Conservation (phyloP, 1,284 basidiomycete species). For the Pseudozyma tsukubaensis region DNA sequence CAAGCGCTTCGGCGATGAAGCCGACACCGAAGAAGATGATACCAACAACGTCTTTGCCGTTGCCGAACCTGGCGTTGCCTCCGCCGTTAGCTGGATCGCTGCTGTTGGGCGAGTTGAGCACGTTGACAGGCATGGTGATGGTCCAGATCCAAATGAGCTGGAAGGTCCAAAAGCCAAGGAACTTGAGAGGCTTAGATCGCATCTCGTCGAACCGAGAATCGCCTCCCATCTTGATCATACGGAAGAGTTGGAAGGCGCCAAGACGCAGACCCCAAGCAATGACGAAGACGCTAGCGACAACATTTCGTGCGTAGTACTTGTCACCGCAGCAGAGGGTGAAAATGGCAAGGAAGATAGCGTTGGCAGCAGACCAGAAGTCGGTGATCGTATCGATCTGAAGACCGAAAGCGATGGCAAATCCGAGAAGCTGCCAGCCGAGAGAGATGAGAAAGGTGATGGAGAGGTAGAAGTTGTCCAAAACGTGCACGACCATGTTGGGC, state of each 20-base stretch:
- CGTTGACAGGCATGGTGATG: constrained; percentile 55
- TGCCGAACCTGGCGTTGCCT: constrained; percentile 44
- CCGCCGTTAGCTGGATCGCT: constrained; percentile 42
- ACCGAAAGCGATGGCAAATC: constrained; percentile 74
- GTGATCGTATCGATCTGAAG: constrained; percentile 67
- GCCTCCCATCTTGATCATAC: constrained; percentile 65
- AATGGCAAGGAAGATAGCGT: constrained; percentile 66
- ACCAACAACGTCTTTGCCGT: constrained; percentile 75
- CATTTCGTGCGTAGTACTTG: constrained; percentile 74
- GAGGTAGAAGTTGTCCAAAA: constrained; percentile 77
- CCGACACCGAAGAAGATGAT: constrained; percentile 77
- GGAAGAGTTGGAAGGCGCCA: constrained; percentile 64
- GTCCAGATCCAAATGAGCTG: constrained; percentile 63
- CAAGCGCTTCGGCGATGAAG: constrained; percentile 75
- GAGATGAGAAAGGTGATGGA: constrained; percentile 78
- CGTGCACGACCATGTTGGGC: constrained; percentile 42
- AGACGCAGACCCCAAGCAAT: constrained; percentile 70
- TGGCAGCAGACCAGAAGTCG: constrained; percentile 61
- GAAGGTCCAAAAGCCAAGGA: constrained; percentile 53
- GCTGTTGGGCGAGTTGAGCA: constrained; percentile 60
- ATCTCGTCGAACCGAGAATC: constrained; percentile 67
- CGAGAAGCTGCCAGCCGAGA: constrained; percentile 76
- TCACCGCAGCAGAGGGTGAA: constrained; percentile 68
- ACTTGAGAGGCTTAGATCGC: constrained; percentile 53
- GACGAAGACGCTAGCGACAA: constrained; percentile 73